phyloP scores from a whole-genome alignment of 2,329 filamentous ascomycete species.

The Elsinoe perseae region DNA sequence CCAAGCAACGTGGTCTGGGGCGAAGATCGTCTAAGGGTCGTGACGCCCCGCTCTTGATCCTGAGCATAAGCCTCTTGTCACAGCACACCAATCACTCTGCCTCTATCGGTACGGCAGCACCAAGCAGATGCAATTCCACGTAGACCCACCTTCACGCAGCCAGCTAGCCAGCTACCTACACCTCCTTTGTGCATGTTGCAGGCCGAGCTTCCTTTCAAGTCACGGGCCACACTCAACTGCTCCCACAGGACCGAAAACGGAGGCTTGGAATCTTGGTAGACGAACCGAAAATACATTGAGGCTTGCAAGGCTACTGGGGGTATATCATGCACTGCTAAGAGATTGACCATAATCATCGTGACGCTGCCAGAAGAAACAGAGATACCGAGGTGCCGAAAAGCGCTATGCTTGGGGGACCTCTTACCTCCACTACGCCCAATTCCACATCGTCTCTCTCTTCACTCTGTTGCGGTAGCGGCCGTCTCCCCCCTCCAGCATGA shows the following conservation, averaged over 20 bases:
- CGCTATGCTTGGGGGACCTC: neutral
- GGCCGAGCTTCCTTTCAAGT: neutral
- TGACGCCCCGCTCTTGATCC: neutral
- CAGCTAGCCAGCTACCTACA: too few relatives aligned
- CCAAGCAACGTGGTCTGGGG: neutral
- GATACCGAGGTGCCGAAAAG: neutral
- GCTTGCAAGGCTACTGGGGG: neutral
- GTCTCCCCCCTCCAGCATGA: too few relatives aligned
- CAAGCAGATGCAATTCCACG: too few relatives aligned
- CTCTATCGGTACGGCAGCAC: too few relatives aligned
- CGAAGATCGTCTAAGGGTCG: neutral
- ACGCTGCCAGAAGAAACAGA: neutral
- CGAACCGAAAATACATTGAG: neutral
- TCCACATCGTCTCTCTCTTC: too few relatives aligned
- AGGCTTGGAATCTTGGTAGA: neutral
- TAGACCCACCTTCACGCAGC: too few relatives aligned
- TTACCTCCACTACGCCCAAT: too few relatives aligned
- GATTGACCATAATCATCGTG: neutral
- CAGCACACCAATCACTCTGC: neutral
- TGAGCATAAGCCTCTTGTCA: neutral
- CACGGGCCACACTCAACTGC: neutral
- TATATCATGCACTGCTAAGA: neutral
- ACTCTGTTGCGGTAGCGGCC: too few relatives aligned
- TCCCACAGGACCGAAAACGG: neutral
- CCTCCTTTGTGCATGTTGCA: too few relatives aligned